A percentile compares a stretch with the other conserved stretches of the same genome.
Evolutionary conservation across 805 yeast genomes (phyloP).

Genomic region (Barnettozyma pratensis): DNA sequence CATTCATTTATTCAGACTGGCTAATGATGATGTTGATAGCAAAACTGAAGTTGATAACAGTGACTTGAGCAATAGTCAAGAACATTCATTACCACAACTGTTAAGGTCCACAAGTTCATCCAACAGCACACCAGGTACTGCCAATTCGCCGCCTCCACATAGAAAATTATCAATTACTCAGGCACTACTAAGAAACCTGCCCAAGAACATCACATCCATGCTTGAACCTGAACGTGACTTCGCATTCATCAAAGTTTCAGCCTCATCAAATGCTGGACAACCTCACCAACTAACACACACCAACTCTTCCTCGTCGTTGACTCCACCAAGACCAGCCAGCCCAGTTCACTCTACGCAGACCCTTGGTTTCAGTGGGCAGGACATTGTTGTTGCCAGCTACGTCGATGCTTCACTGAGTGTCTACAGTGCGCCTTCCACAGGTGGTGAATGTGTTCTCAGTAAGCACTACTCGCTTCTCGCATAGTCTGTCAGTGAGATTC

Average conservation of each 20-base stretch:
- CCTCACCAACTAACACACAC: background rate
- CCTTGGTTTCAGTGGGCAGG: conserved; percentile 18
- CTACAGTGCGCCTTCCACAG: conserved; percentile 54
- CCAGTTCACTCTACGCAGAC: background rate
- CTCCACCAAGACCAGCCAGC: background rate
- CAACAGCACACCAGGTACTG: background rate
- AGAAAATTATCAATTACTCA: conserved; percentile 23
- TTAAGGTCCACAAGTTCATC: conserved; percentile 8
- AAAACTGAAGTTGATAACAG: background rate
- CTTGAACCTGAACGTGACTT: conserved; percentile 63
- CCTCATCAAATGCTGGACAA: conserved; percentile 22
- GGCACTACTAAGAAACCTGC: conserved; percentile 21
- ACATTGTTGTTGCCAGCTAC: conserved; percentile 17
- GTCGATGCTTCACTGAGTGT: conserved; percentile 48
- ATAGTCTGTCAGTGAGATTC: background rate
- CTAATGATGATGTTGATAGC: background rate
- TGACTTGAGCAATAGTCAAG: background rate
- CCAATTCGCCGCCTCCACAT: background rate
- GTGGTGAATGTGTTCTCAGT: conserved; percentile 61
- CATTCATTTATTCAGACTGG: conserved; percentile 54
- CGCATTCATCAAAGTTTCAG: conserved; percentile 42
- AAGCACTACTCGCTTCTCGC: conserved; percentile 38
- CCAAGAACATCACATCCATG: conserved; percentile 39
- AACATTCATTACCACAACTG: conserved; percentile 11
- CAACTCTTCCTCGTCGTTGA: background rate